Evolutionary conservation across 306 rosid species (phyloP).

Genomic region (Gastrolobium bilobum): DNA sequence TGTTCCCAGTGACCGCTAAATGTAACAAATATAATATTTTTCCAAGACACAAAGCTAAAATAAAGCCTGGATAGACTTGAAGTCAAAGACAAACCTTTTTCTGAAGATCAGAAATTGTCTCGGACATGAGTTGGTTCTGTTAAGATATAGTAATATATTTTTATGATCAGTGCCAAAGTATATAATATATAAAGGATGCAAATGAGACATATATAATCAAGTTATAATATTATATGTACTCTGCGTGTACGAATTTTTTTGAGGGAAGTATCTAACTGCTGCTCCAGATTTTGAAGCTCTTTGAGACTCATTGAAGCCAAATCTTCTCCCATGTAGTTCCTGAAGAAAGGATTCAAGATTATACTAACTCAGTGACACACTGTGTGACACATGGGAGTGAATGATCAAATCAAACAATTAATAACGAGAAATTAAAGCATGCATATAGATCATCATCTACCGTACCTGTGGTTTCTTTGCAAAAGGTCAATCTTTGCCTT

Average conservation of each 20-base stretch:
- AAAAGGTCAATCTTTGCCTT: conserved; percentile 75
- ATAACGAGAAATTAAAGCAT: conserved; percentile 1
- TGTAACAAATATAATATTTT: neutral
- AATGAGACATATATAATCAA: neutral
- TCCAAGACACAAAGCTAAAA: neutral
- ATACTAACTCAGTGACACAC: neutral
- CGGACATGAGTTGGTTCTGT: conserved; percentile 82
- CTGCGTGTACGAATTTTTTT: conserved; percentile 76
- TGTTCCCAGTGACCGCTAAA: neutral
- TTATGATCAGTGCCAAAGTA: neutral
- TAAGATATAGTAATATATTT: neutral
- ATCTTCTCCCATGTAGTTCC: conserved; percentile 89
- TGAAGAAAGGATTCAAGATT: conserved; percentile 23
- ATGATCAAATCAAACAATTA: conserved; percentile 30
- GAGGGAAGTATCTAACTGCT: conserved; percentile 76
- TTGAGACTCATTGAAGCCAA: conserved; percentile 71
- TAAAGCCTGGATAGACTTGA: conserved; percentile 27
- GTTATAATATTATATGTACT: conserved; percentile 49
- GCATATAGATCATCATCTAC: neutral
- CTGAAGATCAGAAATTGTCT: conserved; percentile 83
- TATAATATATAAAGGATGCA: neutral
- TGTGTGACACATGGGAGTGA: neutral
- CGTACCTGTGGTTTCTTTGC: conserved; percentile 72
- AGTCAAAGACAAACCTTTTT: conserved; percentile 61
- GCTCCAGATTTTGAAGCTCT: conserved; percentile 83